Conservation (phyloP, 306 rosid species). For the Vigna mungo region DNA sequence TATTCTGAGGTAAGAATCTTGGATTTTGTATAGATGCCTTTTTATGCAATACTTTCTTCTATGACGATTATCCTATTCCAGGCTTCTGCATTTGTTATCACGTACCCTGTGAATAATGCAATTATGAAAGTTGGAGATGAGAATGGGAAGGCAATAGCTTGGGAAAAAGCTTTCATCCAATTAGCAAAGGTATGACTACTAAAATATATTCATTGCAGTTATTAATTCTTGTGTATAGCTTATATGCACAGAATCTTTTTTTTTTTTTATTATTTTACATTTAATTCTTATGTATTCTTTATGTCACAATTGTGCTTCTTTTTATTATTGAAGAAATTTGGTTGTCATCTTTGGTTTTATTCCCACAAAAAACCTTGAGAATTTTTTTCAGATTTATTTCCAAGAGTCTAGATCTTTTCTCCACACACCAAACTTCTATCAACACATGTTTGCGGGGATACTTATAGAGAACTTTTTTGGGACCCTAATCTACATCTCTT, state of each 20-base stretch:
- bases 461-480: too few species aligned
- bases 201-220: slow-evolving; percentile 34
- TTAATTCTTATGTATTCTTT: background rate
- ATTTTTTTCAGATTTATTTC: too few species aligned
- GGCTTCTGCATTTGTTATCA: slow-evolving; percentile 93
- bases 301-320: slow-evolving; percentile 24
- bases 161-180: slow-evolving; percentile 91
- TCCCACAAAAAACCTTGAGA: too few species aligned
- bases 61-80: slow-evolving; percentile 52
- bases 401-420: too few species aligned
- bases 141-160: slow-evolving; percentile 80
- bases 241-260: slow-evolving; percentile 38
- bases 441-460: too few species aligned
- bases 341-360: background rate
- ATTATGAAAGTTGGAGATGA: slow-evolving; percentile 73
- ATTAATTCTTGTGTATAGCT: slow-evolving; percentile 35
- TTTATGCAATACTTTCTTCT: slow-evolving; percentile 47
- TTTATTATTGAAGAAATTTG: slow-evolving; percentile 18
- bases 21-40: slow-evolving; percentile 35
- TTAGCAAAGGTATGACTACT: slow-evolving; percentile 77
- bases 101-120: slow-evolving; percentile 93
- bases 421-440: too few species aligned
- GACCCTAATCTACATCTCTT: too few species aligned
- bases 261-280: background rate
- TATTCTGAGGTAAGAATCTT: slow-evolving; percentile 75